A percentile compares a stretch with the other conserved stretches of the same genome.
These are phyloP conservation scores for Tulasnella sp. DNA, from an alignment of 768 basidiomycete genomes.

Conservation along the genomic window DNA sequence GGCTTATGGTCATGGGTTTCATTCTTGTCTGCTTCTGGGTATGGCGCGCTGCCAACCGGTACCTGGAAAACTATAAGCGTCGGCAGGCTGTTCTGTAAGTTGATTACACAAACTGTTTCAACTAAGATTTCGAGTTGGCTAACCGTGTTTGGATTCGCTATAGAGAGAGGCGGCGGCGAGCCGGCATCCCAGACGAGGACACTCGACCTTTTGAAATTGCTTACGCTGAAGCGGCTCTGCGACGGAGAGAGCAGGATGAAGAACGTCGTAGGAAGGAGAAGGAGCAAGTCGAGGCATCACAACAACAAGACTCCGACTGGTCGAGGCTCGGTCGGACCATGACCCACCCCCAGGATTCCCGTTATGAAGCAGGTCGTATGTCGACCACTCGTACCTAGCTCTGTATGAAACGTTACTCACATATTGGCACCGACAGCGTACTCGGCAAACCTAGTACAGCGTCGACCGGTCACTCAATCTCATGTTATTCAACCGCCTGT, in stretches of 20 bases:
- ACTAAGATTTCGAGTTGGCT: background rate
- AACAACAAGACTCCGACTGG: conserved; percentile 26
- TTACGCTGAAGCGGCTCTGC: conserved; percentile 60
- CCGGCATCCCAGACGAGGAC: conserved; percentile 80
- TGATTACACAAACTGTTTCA: background rate
- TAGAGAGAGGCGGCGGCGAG: conserved; percentile 44
- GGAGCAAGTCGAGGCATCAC: conserved; percentile 26
- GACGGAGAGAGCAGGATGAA: conserved; percentile 34
- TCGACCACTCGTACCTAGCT: background rate
- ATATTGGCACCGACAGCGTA: background rate
- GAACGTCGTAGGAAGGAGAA: background rate
- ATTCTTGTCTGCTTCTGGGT: conserved; percentile 11
- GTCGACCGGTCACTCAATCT: background rate
- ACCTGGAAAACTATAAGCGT: conserved; percentile 6
- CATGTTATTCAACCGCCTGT: background rate
- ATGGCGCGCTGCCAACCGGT: conserved; percentile 19
- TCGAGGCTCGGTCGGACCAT: conserved; percentile 33
- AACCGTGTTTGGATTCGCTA: background rate
- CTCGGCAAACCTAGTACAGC: conserved; percentile 4
- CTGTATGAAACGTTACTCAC: background rate
- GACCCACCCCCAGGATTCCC: conserved; percentile 26
- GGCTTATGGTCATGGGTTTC: conserved; percentile 17
- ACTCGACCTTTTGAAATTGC: conserved; percentile 79
- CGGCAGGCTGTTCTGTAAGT: background rate
- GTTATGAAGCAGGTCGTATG: background rate